Base-by-base conservation (phyloP, 2,329 filamentous ascomycete genomes). In the Stagonosporopsis cucurbitacearum region DNA sequence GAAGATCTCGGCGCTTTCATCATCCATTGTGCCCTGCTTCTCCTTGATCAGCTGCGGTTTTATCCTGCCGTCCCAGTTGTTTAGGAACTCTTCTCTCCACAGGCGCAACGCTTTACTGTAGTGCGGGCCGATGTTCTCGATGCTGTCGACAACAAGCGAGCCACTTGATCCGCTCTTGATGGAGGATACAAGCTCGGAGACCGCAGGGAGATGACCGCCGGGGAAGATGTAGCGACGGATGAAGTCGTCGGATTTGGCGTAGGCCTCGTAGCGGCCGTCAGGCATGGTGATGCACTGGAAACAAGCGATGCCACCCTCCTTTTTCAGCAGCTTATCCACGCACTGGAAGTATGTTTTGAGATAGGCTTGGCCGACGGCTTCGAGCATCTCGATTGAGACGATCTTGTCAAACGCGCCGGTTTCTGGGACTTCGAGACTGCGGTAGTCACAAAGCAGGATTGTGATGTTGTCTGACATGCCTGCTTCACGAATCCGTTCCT, bases 261-360 rank as follows among this genome's bases (percentile, higher is more conserved):
- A 91, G 7, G 82, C 83, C 59, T 86, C 84, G 68, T 90, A 88
- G 47, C 87, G 81, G 35, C 81, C 66, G 33, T 91, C 87, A 0
- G 88, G 88, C 83, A 91, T 91, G 2, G 89, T 91, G 67, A 91
- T 91, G 73, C 88, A 90, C 71, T 91, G 89, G 72, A 92, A 90
- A 43, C 88, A 84, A 6, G 85, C 87, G 39, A 90, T 83, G 1
- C 88, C 86, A 2, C 85, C 86, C 15, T 88, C 80, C 43, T 80
- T 81, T 73, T 91, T 90, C 39, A 92, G 73, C 28, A 90, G 72
- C 53, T 79, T 78, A 63, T 90, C 78, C 46, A 92, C 80, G 61
- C 83, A 85, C 17, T 78, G 75, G 68, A 92, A 92, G 68, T 91
- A 92, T 1, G 83, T 87, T 19, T 81, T 79, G 28, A 92, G 73